Conservation (phyloP, 768 basidiomycete species). For the Leccinum obscurum region DNA sequence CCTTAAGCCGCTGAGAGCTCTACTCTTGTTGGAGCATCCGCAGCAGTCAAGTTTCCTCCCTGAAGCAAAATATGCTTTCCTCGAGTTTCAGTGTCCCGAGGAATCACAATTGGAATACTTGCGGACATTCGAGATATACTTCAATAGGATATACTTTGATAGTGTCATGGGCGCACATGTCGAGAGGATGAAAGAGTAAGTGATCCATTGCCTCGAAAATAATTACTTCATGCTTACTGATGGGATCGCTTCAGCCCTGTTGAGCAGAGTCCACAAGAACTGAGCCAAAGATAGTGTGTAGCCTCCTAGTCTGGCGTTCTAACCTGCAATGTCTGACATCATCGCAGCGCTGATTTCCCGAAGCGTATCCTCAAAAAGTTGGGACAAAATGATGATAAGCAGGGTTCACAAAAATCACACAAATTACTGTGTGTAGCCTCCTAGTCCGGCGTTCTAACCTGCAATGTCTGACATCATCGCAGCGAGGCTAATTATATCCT, state of each 20-base stretch:
- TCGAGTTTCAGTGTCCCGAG: not conserved
- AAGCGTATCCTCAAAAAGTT: not conserved
- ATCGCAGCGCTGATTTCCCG: not conserved
- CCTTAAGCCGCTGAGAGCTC: not conserved
- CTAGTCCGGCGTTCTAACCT: not conserved
- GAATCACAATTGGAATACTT: conserved; percentile 1
- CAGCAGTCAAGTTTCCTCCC: conserved; percentile 1
- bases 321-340: not conserved
- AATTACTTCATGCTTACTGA: not conserved
- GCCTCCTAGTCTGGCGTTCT: not conserved
- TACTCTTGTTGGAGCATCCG: conserved; percentile 1
- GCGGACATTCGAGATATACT: conserved; percentile 6
- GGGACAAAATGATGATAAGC: not conserved
- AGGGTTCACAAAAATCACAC: not conserved
- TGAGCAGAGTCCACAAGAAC: not conserved
- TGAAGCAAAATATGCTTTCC: conserved; percentile 3
- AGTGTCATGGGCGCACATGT: not conserved
- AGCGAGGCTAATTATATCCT: not conserved
- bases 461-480: not conserved
- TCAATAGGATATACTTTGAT: not conserved
- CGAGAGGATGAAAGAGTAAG: not conserved
- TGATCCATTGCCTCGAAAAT: not conserved
- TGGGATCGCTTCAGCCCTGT: not conserved
- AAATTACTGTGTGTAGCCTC: not conserved
- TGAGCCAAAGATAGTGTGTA: not conserved